A percentile compares a stretch with the other conserved stretches of the same genome.
Conservation (phyloP, 768 basidiomycete species). For the Lyophyllum atratum region DNA sequence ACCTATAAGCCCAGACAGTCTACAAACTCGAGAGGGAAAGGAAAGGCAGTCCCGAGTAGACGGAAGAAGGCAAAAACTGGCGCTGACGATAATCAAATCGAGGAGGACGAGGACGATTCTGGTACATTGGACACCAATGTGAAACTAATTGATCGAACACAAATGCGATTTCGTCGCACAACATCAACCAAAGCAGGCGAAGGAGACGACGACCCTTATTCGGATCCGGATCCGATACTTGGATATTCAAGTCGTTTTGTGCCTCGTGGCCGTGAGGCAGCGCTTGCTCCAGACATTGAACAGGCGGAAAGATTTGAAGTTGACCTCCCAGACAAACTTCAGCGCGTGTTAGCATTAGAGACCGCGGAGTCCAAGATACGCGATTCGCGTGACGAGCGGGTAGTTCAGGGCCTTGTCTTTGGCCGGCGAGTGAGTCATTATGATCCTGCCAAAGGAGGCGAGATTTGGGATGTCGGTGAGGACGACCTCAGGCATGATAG, state of each 20-base stretch:
- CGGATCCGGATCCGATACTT: slow-evolving; percentile 36
- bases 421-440: slow-evolving; percentile 58
- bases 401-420: slow-evolving; percentile 63
- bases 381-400: slow-evolving; percentile 47
- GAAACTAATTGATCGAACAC: slow-evolving; percentile 33
- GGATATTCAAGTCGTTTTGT: slow-evolving; percentile 29
- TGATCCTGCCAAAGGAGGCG: slow-evolving; percentile 64
- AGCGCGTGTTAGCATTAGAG: slow-evolving; percentile 63
- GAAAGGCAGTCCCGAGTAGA: slow-evolving; percentile 23
- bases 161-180: slow-evolving; percentile 18
- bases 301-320: slow-evolving; percentile 48
- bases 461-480: slow-evolving; percentile 80
- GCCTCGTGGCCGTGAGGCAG: slow-evolving; percentile 30
- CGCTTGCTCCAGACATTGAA: slow-evolving; percentile 15
- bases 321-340: slow-evolving; percentile 67
- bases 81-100: slow-evolving; percentile 28
- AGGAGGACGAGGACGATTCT: slow-evolving; percentile 27
- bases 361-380: slow-evolving; percentile 41
- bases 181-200: slow-evolving; percentile 12
- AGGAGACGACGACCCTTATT: slow-evolving; percentile 31
- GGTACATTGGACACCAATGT: slow-evolving; percentile 30
- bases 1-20: slow-evolving; percentile 20
- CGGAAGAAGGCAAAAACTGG: slow-evolving; percentile 56
- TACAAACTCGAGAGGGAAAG: slow-evolving; percentile 40
- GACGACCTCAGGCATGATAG: slow-evolving; percentile 37